Evolutionary conservation across 2,329 filamentous ascomycete genomes (phyloP).

Genomic region (Curvularia lunata): DNA sequence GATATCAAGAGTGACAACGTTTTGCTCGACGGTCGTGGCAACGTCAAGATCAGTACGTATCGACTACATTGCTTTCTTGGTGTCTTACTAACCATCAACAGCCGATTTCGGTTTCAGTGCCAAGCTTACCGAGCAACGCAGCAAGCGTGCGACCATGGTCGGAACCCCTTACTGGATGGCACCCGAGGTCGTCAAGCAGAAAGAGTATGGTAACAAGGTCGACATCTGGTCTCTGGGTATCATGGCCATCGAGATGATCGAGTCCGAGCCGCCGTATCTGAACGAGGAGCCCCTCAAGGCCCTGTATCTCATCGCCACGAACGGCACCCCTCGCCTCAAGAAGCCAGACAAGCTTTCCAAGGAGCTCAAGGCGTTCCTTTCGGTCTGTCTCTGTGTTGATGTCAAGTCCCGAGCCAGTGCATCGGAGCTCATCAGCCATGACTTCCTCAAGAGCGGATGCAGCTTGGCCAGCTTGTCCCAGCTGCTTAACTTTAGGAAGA

Average conservation of each 20-base stretch:
- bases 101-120: slow-evolving; percentile 99
- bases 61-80: not conserved
- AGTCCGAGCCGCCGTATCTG: slow-evolving; percentile 95
- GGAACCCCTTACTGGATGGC: slow-evolving; percentile 99
- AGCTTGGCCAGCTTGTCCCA: slow-evolving; percentile 81
- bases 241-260: slow-evolving; percentile 99
- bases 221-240: slow-evolving; percentile 99
- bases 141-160: slow-evolving; percentile 98
- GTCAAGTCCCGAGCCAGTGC: slow-evolving; percentile 93
- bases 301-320: slow-evolving; percentile 95
- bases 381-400: slow-evolving; percentile 94
- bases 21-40: slow-evolving; percentile 87
- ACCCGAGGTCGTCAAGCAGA: slow-evolving; percentile 98
- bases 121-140: slow-evolving; percentile 95
- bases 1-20: slow-evolving; percentile 99
- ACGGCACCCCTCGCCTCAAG: slow-evolving; percentile 95
- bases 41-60: slow-evolving; percentile 93
- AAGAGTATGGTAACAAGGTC: slow-evolving; percentile 97
- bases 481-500: slow-evolving; percentile 81
- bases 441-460: slow-evolving; percentile 94
- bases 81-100: slow-evolving; percentile 47
- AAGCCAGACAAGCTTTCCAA: slow-evolving; percentile 98
- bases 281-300: slow-evolving; percentile 98
- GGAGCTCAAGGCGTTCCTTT: slow-evolving; percentile 96
- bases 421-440: slow-evolving; percentile 85